Percentiles rank a stretch among this genome's conserved stretches.
Evolutionary conservation across 176 grass and related monocot genomes (phyloP).

Genomic region (Otatea glauca): DNA sequence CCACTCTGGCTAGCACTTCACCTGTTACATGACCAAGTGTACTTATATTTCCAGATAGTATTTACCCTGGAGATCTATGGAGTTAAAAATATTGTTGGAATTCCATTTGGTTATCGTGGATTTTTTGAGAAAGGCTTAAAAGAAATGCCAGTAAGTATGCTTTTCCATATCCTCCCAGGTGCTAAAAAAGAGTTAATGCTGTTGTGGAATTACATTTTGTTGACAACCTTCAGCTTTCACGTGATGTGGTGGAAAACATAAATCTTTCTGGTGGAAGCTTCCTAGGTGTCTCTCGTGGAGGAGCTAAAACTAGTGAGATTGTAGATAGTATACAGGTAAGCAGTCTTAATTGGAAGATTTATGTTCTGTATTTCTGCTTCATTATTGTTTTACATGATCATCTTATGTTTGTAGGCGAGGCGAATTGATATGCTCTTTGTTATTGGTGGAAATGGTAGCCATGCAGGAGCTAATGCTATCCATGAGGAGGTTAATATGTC

Average conservation of each 20-base stretch:
- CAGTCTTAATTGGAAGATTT: conserved; percentile 25
- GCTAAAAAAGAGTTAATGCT: no score
- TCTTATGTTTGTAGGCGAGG: conserved; percentile 65
- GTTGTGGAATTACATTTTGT: no score
- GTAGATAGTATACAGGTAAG: conserved; percentile 93
- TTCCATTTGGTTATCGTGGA: conserved; percentile 88
- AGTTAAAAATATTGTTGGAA: conserved; percentile 92
- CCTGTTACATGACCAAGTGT: conserved; percentile 28
- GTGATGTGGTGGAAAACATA: conserved; percentile 89
- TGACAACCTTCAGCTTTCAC: conserved; percentile 52
- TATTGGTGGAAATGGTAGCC: conserved; percentile 96
- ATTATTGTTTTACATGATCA: conserved; percentile 4
- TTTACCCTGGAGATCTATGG: conserved; percentile 93
- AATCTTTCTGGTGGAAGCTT: conserved; percentile 95
- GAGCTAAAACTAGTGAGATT: conserved; percentile 80
- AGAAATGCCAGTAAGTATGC: conserved; percentile 75
- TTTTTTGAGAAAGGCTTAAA: conserved; percentile 89
- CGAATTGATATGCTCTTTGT: conserved; percentile 97
- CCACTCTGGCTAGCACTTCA: neutral
- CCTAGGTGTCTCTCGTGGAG: conserved; percentile 91
- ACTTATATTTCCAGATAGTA: conserved; percentile 73
- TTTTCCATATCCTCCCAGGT: neutral
- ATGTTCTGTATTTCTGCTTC: neutral
- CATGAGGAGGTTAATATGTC: conserved; percentile 73
- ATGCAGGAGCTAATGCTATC: conserved; percentile 92